Evolutionary conservation across 2,329 filamentous ascomycete species (phyloP), one percentile per base, ranked within the genome.

Genomic region (Fusarium hostae): DNA sequence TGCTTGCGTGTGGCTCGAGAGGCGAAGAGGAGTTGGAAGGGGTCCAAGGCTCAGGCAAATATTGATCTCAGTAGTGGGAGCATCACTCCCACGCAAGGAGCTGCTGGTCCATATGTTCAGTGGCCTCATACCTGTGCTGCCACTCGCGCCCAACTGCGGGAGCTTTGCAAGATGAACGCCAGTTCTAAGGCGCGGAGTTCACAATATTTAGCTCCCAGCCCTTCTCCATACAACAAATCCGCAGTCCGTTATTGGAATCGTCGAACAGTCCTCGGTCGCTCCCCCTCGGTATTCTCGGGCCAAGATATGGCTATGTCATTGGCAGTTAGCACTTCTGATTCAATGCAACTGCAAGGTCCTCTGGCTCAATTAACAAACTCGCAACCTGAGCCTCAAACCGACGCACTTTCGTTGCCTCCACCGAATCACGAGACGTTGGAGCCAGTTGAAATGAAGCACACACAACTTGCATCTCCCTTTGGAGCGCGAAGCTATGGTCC

Each of bases 11-110:
- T 92, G 41, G 87, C 90, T n/a, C 85, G 90, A 69, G 88, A 91
- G 75, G 87, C 90, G 24, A 90, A 87, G 80, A 84, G 88, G 76
- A 91, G 87, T 75, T 92, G 90, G 90, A 91, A 89, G 77, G 89
- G 89, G 2, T 85, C 87, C 6, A 89, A 85, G 68, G 75, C 81
- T 10, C 79, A 82, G 59, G 70, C 55, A 16, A 74, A 73, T 43
- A 63, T 76, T 24, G 79, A 80, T 20, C 70, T 70, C 56, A 85
- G 85, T 75, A 89, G 86, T 75, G 85, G 86, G 24, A 89, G 86
- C 76, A 83, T 81, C 50, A 90, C 88, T 3, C 88, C 88, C 9
- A 90, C 86, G 1, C 84, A 86, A 45, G 70, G 52, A 58, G 74
- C 77, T 26, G 72, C 82, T 6, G 83, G 82, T 48, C 82, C 85